Evolutionary conservation across 768 basidiomycete genomes (phyloP).

Genomic region (Gyrodon lividus): DNA sequence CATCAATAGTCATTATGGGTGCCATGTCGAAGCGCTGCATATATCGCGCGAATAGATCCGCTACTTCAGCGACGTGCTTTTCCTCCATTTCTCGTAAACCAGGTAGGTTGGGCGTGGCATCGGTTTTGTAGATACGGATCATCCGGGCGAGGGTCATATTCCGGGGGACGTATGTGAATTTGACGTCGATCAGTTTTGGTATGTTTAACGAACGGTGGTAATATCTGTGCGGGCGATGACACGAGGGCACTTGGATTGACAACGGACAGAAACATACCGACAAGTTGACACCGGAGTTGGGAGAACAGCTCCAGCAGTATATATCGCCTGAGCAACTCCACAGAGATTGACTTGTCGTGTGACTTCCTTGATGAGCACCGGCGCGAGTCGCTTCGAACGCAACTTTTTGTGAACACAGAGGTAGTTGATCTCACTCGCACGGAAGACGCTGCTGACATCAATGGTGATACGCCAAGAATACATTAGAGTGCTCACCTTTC

Average conservation of each 20-base stretch:
- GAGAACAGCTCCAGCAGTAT: constrained; percentile 90
- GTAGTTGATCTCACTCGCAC: constrained; percentile 91
- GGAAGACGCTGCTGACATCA: constrained; percentile 52
- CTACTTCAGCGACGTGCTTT: constrained; percentile 68
- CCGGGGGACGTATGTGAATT: constrained; percentile 85
- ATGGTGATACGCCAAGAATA: not conserved
- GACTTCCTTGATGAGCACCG: constrained; percentile 96
- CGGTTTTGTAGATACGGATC: constrained; percentile 72
- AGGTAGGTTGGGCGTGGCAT: constrained; percentile 45
- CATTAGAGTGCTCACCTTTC: constrained; percentile 56
- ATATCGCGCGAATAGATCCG: constrained; percentile 69
- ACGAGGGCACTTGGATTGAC: not conserved
- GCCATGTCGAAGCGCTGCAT: constrained; percentile 85
- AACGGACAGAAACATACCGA: constrained; percentile 45
- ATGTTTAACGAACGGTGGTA: constrained; percentile 91
- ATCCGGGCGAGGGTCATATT: constrained; percentile 90
- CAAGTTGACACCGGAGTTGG: constrained; percentile 92
- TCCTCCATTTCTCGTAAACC: constrained; percentile 90
- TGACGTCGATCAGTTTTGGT: constrained; percentile 85
- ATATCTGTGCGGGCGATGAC: constrained; percentile 52
- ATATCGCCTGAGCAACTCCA: constrained; percentile 95
- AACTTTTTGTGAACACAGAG: constrained; percentile 98
- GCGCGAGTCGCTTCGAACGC: constrained; percentile 90
- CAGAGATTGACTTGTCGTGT: constrained; percentile 88
- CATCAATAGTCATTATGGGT: constrained; percentile 71